Evolutionary conservation across 305 asterid species (phyloP), one percentile per base, ranked within the genome.

Genomic region (Solanum hybrid): DNA sequence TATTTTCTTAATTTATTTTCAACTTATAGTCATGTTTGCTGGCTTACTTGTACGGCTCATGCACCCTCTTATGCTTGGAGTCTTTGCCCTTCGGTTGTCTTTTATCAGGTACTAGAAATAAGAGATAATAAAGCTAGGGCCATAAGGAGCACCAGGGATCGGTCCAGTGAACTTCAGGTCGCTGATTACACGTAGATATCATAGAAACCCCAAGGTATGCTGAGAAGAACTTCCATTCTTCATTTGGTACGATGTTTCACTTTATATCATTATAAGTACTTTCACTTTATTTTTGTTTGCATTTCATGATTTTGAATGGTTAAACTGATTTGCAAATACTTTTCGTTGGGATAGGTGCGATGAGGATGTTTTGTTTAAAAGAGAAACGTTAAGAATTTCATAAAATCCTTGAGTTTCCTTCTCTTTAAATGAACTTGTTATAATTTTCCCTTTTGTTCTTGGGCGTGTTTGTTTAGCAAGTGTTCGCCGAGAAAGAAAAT

Each of bases 101-200:
- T 78, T 91, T 14, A 84, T 45, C 93, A 97, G 99, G 97, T 97
- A 80, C 94, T 97, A 37, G 99, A 97, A 92, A 97, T 97, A 85
- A 93, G 89, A 89, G 98, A 94, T 78, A 95, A 96, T 89, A 88
- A 89, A 90, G 98, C 97, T 24, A 93, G 95, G 93, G 95, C 95
- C 40, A 93, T 97, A 93, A 90, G 94, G 92, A 93, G 94, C 95
- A 93, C 86, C 91, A 90, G 94, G 51, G 98, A 92, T 75, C 87
- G 89, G 90, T 90, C 90, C 86, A 91, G 91, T 40, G 97, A 94
- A 91, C 94, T 95, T 79, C 96, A 94, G 93, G 95, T 91, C 78
- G 94, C 92, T 89, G 96, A 94, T 91, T 94, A 93, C 87, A 94
- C 91, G 36, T 95, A 96, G 89, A 91, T 84, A 10, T 84, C 42